A percentile compares a stretch with the other conserved stretches of the same genome.
Evolutionary conservation across 2,329 filamentous ascomycete species (phyloP).

Genomic region (Pseudogymnoascus sp.): DNA sequence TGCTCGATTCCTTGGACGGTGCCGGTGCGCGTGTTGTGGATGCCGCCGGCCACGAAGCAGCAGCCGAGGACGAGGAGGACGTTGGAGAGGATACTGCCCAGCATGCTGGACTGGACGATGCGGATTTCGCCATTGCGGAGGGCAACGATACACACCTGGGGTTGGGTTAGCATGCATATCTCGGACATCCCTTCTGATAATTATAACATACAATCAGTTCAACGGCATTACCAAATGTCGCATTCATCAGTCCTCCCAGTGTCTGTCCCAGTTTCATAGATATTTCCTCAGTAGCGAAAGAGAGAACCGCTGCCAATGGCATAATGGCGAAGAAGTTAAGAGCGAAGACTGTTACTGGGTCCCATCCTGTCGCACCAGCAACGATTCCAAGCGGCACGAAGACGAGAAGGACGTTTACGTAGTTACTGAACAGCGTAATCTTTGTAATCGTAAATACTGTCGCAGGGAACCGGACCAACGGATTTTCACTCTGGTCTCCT

Average conservation of each 20-base stretch:
- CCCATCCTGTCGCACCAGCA: constrained; percentile 42
- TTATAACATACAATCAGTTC: constrained; percentile 43
- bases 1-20: constrained; percentile 55
- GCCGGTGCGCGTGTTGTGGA: constrained; percentile 50
- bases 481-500: constrained; percentile 24
- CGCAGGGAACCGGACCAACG: constrained; percentile 24
- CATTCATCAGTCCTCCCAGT: constrained; percentile 48
- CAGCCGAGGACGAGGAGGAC: constrained; percentile 79
- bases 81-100: constrained; percentile 92
- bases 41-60: constrained; percentile 69
- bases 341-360: constrained; percentile 47
- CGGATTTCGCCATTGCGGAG: constrained; percentile 78
- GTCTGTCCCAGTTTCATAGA: constrained; percentile 48
- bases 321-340: constrained; percentile 54
- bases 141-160: constrained; percentile 82
- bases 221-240: constrained; percentile 43
- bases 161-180: background rate
- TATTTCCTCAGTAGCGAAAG: constrained; percentile 51
- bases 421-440: constrained; percentile 29
- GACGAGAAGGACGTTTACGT: constrained; percentile 71
- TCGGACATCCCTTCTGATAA: constrained; percentile 1
- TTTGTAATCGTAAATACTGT: constrained; percentile 24
- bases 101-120: constrained; percentile 96
- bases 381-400: constrained; percentile 74
- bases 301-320: constrained; percentile 45